Percentiles rank a stretch among this genome's conserved stretches.
Evolutionary conservation across 176 grass and related monocot genomes (phyloP).

Genomic region (Chloris gayana): DNA sequence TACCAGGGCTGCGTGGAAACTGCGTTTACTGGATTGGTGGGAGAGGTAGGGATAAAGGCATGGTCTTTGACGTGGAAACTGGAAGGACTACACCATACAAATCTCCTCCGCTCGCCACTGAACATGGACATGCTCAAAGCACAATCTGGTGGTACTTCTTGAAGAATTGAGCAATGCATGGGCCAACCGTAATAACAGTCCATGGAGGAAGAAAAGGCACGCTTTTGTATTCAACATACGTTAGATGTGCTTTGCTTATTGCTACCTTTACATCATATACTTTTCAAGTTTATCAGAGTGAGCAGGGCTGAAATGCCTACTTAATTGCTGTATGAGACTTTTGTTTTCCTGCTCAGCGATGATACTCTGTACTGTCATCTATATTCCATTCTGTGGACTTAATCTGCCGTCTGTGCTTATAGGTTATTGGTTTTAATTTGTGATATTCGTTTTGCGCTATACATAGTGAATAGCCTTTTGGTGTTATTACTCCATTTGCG

Average conservation of each 20-base stretch:
- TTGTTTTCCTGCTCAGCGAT: too few relatives aligned
- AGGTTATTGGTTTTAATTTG: too few relatives aligned
- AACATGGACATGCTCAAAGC: not conserved
- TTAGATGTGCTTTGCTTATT: not conserved
- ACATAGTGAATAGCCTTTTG: too few relatives aligned
- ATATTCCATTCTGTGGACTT: too few relatives aligned
- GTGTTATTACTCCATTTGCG: too few relatives aligned
- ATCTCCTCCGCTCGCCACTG: not conserved
- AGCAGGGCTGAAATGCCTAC: too few relatives aligned
- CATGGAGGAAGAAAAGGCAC: too few relatives aligned
- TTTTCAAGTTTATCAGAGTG: not conserved
- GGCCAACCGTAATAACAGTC: not conserved
- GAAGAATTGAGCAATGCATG: not conserved
- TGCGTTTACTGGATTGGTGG: constrained; percentile 35
- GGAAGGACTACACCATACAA: not conserved
- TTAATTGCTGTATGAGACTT: too few relatives aligned
- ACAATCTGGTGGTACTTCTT: not conserved
- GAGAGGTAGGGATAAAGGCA: not conserved
- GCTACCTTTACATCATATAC: not conserved
- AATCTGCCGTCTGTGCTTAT: too few relatives aligned
- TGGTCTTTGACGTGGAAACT: constrained; percentile 24
- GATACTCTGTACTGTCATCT: too few relatives aligned
- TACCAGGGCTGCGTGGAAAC: not conserved
- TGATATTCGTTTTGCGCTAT: not conserved
- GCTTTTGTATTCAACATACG: too few relatives aligned